Evolutionary conservation across 2,329 filamentous ascomycete genomes (phyloP), one percentile per base, ranked within the genome.

Genomic region (Monilinia vaccinii-corymbosi): DNA sequence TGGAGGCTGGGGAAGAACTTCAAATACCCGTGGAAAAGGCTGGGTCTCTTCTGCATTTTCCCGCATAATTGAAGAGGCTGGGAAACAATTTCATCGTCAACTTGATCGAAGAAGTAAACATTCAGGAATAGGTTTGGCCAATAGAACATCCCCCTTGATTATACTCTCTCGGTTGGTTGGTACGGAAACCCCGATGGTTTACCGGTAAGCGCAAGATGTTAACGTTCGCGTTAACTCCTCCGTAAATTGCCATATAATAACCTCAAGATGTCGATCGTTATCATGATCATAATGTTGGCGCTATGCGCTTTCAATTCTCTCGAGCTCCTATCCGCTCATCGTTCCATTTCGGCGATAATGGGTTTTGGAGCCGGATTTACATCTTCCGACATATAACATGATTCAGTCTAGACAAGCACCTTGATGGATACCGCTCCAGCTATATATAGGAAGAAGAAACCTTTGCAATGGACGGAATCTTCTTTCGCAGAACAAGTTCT

Each of bases 1-100:
- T 51, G 61, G 67, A 64, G 68, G 68, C 62, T 70, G 67, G 68
- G 61, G 61, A 44, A 9, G 25, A 16, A 11, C 16, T 55, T 28
- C 2, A 23, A 16, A 44, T 55, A 13, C 11, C 49, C 48, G 62
- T 50, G 45, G 48, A 46, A 46, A 64, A 52, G 67, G 66, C 61
- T 68, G 66, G 66, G 36, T 28, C 40, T 40, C 10, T 25, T 38
- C 18, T 53, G n/a, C 25, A 23, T 32, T 64, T 60, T 64, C 65
- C 63, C 61, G 56, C 36, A 48, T 25, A 58, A 63, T 52, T 60
- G 36, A 52, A 52, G 60, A 57, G 60, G 62, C 60, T 63, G 61
- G 61, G 55, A 61, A 28, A 25, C 55, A 45, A 47, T 23, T 3
- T 49, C 52, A 56, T 18, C 58, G n/a, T 34, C 34, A 56, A 56